Base-by-base conservation (phyloP, 1,139 yeast genomes). In the Geotrichum klebahnii region DNA sequence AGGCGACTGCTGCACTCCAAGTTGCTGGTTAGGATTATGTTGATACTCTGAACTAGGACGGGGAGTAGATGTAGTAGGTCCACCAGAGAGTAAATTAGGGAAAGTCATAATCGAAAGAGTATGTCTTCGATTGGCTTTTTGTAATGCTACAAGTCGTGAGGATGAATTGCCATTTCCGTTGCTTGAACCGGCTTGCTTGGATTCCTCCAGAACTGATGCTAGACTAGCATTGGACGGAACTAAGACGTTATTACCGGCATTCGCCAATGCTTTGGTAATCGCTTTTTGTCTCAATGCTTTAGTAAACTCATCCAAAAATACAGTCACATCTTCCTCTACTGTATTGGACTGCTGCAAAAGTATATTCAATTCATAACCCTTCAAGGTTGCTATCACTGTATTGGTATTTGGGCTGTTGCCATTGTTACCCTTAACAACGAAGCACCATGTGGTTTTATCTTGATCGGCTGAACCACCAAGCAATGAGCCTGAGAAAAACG, bases 251-350 rank as follows among this genome's bases (percentile, higher is more conserved):
- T 14, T 20, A 12, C 22, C 22, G 43, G 20, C 10, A 39, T 12
- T 16, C 34, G 37, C 36, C 37, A 19, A 12, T 8, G 26, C 32
- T 19, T 32, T 45, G 26, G 43, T 24, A 5, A 10, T 36, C 28
- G 14, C 10, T 10, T 29, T 45, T 23, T 37, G 48, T 9, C 48
- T 43, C 43, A 45, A 19, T 6, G 43, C 24, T n/a, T 28, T 35
- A 8, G 44, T 29, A 31, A 37, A 45, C 24, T 45, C 48, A 17
- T 45, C 48, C 17, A 43, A 16, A 38, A 33, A 36, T 10, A 24
- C 19, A n/a, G 34, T 28, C 28, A 28, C 19, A 20, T 36, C 39
- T 24, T 24, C n/a, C n/a, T 19, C 10, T 6, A 20, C 20, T 5
- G 19, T 36, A 20, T 17, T 22, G 39, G 24, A 4, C 2, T 19